These are phyloP conservation scores for Fusarium metavorans DNA, from an alignment of 2,329 filamentous ascomycete species.

Conservation along the genomic window DNA sequence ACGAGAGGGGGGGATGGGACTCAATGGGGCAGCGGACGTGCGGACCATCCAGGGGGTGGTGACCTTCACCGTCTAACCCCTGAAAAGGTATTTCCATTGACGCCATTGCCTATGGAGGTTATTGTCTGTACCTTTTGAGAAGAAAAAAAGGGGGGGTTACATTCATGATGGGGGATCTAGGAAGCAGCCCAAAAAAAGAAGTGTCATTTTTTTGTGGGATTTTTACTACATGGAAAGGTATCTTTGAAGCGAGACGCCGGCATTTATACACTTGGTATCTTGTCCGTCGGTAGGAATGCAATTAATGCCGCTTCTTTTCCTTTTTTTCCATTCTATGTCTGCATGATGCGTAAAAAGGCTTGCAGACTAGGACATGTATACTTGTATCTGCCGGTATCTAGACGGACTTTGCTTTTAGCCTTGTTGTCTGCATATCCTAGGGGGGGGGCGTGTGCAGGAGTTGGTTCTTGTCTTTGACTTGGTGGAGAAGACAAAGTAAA, in stretches of 20 bases:
- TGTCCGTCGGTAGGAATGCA: neutral
- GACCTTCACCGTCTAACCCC: slow-evolving; percentile 8
- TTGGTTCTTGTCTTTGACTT: neutral
- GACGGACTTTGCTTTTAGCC: neutral
- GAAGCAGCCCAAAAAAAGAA: neutral
- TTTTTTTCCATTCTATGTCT: neutral
- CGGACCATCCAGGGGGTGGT: neutral
- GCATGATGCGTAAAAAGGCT: neutral
- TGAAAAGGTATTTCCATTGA: slow-evolving; percentile 2
- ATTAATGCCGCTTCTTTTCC: neutral
- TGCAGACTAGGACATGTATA: neutral
- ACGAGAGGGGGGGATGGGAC: slow-evolving; percentile 1
- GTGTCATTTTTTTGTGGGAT: slow-evolving; percentile 1
- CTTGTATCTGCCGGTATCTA: neutral
- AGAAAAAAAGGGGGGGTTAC: neutral
- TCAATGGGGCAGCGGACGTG: neutral
- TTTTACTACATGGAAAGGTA: neutral
- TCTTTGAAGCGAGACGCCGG: neutral
- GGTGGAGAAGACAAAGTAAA: neutral
- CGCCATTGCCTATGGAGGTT: neutral
- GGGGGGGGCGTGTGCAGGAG: neutral
- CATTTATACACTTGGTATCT: neutral
- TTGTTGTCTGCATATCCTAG: neutral
- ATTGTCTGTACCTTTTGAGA: neutral
- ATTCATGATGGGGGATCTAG: neutral